Conservation (phyloP, 768 basidiomycete genomes). For the Xerocomellus dryophilus region DNA sequence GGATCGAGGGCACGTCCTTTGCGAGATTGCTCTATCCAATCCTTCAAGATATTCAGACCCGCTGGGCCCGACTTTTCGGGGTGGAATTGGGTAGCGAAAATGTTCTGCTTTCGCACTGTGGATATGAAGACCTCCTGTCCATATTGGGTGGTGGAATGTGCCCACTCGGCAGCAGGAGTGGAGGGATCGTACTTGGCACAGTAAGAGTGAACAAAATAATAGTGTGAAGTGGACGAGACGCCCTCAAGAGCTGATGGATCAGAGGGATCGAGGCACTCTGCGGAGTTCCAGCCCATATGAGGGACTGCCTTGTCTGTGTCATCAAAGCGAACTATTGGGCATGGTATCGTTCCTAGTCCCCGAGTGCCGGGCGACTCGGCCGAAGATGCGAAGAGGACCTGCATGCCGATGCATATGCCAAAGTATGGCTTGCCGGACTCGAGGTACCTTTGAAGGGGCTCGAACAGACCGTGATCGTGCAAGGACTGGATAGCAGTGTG, state of each 20-base stretch:
- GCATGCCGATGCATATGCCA: conserved; percentile 98
- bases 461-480: conserved; percentile 63
- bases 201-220: conserved; percentile 98
- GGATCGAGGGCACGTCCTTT: conserved; percentile 37
- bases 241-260: conserved; percentile 42
- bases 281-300: conserved; percentile 96
- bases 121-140: conserved; percentile 92
- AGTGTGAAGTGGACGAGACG: conserved; percentile 57
- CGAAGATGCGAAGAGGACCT: conserved; percentile 88
- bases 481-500: conserved; percentile 83
- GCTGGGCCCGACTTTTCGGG: conserved; percentile 95
- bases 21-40: conserved; percentile 70
- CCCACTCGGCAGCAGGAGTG: conserved; percentile 67
- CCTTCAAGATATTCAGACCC: conserved; percentile 73
- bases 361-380: conserved; percentile 61
- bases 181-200: conserved; percentile 70
- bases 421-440: conserved; percentile 89
- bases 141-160: conserved; percentile 86
- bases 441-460: conserved; percentile 81
- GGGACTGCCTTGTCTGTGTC: conserved; percentile 82
- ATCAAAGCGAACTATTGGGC: conserved; percentile 70
- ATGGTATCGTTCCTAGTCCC: conserved; percentile 89
- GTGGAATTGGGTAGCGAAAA: conserved; percentile 95
- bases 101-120: conserved; percentile 73
- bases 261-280: conserved; percentile 52